phyloP scores from a whole-genome alignment of 176 grass and related monocot genomes.

The Dendrocalamus sinicus region DNA sequence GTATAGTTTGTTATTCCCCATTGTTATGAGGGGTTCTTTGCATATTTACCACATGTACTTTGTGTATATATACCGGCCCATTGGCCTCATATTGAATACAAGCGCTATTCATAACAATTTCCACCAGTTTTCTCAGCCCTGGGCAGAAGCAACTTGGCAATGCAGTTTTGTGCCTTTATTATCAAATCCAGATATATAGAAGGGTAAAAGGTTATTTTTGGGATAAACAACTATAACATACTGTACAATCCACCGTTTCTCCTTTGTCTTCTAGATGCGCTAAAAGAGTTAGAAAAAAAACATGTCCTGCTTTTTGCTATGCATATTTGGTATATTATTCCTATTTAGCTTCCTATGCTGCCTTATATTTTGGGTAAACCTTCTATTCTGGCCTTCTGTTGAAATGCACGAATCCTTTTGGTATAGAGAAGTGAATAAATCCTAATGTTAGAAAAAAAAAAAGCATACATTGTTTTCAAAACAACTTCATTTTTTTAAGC shows the following conservation, averaged over 20 bases:
- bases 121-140: neutral
- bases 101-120: no score
- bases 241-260: neutral
- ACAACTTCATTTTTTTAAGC: slow-evolving; percentile 5
- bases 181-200: neutral
- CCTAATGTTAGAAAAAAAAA: neutral
- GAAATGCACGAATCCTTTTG: neutral
- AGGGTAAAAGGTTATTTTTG: neutral
- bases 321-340: no score
- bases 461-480: neutral
- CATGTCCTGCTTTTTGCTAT: neutral
- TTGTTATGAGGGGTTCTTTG: no score
- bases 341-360: no score
- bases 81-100: no score
- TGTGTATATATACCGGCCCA: no score
- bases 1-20: no score
- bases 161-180: neutral
- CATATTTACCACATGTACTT: no score
- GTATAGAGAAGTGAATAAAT: slow-evolving; percentile 11
- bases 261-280: neutral
- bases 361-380: no score
- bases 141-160: neutral
- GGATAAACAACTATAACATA: neutral
- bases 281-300: neutral
- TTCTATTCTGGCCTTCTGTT: neutral